These are phyloP conservation scores for Leccinum fuscescens DNA, from an alignment of 1,284 basidiomycete species.

Conservation along the genomic window DNA sequence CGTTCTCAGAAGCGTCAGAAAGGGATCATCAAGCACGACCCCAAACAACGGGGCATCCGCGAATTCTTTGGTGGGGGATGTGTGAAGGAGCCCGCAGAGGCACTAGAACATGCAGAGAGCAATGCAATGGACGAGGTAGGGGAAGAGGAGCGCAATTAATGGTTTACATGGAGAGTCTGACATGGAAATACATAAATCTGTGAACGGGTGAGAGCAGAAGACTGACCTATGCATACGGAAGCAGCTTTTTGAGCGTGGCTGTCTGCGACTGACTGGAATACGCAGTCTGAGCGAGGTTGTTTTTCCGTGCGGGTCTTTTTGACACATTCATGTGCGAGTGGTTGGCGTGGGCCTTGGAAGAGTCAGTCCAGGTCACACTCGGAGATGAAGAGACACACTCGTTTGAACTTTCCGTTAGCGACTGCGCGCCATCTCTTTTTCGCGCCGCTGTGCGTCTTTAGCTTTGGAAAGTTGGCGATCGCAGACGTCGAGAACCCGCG, in stretches of 20 bases:
- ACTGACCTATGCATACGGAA: conserved; percentile 56
- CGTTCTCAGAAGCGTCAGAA: too few species aligned
- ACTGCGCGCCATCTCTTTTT: conserved; percentile 79
- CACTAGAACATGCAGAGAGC: conserved; percentile 26
- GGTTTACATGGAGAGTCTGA: conserved; percentile 9
- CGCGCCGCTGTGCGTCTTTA: conserved; percentile 77
- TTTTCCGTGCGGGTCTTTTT: conserved; percentile 65
- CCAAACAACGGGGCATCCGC: too few species aligned
- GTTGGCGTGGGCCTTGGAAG: conserved; percentile 60
- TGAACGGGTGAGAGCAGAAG: background rate
- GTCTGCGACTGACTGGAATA: conserved; percentile 67
- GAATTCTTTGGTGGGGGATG: conserved; percentile 35
- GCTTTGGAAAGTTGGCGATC: conserved; percentile 53
- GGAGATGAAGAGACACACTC: conserved; percentile 45
- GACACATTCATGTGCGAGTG: conserved; percentile 70
- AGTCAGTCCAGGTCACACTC: conserved; percentile 1
- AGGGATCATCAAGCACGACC: too few species aligned
- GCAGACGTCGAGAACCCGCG: conserved; percentile 48
- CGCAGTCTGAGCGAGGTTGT: conserved; percentile 59
- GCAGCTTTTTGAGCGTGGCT: conserved; percentile 58
- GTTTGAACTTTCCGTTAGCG: conserved; percentile 72
- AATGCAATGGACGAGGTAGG: conserved; percentile 27
- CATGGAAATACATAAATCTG: background rate
- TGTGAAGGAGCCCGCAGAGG: conserved; percentile 26
- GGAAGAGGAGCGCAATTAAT: background rate